These are phyloP conservation scores for Globisporangium megalacanthum DNA, from an alignment of 352 stramenopile species.

Conservation along the genomic window DNA sequence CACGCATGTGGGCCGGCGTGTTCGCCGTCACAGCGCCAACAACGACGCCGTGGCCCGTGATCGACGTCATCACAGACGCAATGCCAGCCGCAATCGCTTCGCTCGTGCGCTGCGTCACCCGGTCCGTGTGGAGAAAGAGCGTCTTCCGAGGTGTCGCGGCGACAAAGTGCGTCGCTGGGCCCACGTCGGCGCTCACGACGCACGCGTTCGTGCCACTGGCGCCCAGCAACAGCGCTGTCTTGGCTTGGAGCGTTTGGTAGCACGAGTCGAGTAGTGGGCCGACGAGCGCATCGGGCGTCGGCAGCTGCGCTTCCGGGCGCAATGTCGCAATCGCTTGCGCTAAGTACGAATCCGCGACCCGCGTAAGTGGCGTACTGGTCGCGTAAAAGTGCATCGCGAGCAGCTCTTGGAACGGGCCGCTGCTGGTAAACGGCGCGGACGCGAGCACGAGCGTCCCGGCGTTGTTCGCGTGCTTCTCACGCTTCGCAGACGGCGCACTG, in stretches of 20 bases:
- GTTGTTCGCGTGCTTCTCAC: not conserved
- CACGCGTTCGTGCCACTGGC: conserved; percentile 1
- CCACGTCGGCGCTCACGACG: not conserved
- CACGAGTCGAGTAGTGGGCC: not conserved
- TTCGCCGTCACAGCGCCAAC: not conserved
- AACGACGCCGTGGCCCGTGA: not conserved
- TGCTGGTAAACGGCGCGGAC: not conserved
- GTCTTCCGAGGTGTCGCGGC: conserved; percentile 3
- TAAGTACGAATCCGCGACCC: conserved; percentile 1
- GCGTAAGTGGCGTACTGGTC: conserved; percentile 1
- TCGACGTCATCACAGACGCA: not conserved
- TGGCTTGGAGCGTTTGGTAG: not conserved
- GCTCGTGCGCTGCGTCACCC: not conserved
- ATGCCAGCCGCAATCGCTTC: not conserved
- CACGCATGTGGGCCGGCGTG: conserved; percentile 1
- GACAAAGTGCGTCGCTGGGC: not conserved
- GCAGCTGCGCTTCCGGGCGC: conserved; percentile 3
- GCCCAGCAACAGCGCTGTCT: not conserved
- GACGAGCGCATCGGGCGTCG: not conserved
- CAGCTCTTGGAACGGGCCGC: conserved; percentile 1
- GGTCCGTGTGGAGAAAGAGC: not conserved
- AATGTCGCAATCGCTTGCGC: not conserved
- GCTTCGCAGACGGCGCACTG: not conserved
- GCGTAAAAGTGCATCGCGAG: conserved; percentile 1
- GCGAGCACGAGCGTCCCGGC: not conserved